Evolutionary conservation across 805 yeast species (phyloP), one percentile per base, ranked within the genome.

Genomic region (Metschnikowia aberdeeniae): DNA sequence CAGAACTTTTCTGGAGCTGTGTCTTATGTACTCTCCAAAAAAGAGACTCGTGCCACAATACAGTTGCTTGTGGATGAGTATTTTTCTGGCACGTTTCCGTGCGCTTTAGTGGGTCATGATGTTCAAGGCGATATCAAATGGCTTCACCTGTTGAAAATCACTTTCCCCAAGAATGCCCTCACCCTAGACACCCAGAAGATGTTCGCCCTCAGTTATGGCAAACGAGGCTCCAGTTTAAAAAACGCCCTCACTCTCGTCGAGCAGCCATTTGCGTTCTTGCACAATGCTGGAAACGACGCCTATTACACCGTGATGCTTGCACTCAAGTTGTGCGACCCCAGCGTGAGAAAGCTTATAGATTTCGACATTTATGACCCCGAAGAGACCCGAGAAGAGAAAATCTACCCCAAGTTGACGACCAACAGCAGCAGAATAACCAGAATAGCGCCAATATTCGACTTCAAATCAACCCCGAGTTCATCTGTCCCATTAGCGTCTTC

Each of bases 251-350:
- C 56, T 12, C 30, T 44, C 9, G 42, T 52, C 32, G 47, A 47
- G 7, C 54, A 60, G 19, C 64, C 64, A 3, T 57, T 54, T 31
- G 55, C 58, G 5, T 44, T 50, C 35, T 53, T 61, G 40, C 65
- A 60, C 46, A 61, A 61, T 34, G 65, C 65, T 2, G 63, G 58
- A 30, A 61, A 60, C 45, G 64, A 61, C 32, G 64, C 65, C 4
- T 60, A 60, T 48, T 61, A 48, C 47, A 60, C 65, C 3, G 35
- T 61, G 5, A 34, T 60, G 35, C 60, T 59, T 12, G 63, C 60
- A 4, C 33, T 61, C 43, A 56, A 55, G 20, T 51, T 52, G 36
- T 53, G 60, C 26, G 65, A 61, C 36, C 65, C 65, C n/a, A 24
- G 31, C 28, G 44, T 45, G 37, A 47, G 52, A 17, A 6, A 26